These are phyloP conservation scores for Paramecium octaurelia DNA, from an alignment of 73 alveolate genomes.

Conservation along the genomic window DNA sequence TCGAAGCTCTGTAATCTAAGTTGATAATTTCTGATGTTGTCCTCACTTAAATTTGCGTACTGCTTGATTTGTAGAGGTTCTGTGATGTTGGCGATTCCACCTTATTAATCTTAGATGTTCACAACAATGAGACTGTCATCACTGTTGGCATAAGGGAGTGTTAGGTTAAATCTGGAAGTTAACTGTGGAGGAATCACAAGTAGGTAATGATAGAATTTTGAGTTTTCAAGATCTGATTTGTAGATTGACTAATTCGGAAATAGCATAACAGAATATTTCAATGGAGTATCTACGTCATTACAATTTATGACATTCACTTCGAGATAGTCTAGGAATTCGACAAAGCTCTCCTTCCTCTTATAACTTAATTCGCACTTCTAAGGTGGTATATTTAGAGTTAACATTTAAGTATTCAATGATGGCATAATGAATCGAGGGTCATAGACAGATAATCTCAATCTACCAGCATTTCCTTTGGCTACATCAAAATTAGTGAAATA, in stretches of 20 bases:
- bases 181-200: neutral
- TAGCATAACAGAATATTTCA: neutral
- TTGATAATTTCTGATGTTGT: neutral
- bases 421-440: conserved; percentile 38
- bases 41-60: neutral
- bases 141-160: neutral
- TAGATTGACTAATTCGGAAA: neutral
- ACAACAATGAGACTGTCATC: neutral
- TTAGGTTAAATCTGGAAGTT: neutral
- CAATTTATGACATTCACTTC: neutral
- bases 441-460: conserved; percentile 2
- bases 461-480: neutral
- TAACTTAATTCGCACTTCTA: neutral
- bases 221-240: neutral
- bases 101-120: neutral
- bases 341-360: neutral
- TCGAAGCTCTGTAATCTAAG: neutral
- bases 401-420: neutral
- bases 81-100: neutral
- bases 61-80: neutral
- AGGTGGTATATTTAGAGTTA: neutral
- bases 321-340: neutral
- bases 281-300: neutral
- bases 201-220: neutral
- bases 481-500: neutral